A percentile compares a stretch with the other conserved stretches of the same genome.
These are phyloP conservation scores for Penstemon eatonii DNA, from an alignment of 257 asterid species.

Conservation along the genomic window DNA sequence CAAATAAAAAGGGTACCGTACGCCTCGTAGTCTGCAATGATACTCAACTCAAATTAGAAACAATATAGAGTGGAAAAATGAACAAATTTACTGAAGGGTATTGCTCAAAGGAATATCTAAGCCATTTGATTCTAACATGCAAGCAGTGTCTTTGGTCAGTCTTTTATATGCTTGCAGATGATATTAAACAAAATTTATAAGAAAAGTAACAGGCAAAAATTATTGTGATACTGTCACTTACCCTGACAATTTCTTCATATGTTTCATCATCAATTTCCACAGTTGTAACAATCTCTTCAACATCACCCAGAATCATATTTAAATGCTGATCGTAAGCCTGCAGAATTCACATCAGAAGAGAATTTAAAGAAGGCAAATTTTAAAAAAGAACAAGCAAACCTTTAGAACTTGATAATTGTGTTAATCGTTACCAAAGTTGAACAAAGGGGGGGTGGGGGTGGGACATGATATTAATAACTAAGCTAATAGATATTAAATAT, in stretches of 20 bases:
- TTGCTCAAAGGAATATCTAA: not conserved
- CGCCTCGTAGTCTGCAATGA: too few relatives aligned
- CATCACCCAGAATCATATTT: slow-evolving; percentile 98
- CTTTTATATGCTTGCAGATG: slow-evolving; percentile 14
- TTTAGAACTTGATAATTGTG: not conserved
- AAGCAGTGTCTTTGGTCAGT: not conserved
- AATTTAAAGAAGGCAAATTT: not conserved
- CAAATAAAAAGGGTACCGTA: too few relatives aligned
- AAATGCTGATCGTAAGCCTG: slow-evolving; percentile 99
- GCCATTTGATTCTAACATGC: not conserved
- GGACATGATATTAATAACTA: not conserved
- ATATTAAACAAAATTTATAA: not conserved
- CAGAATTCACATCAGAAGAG: slow-evolving; percentile 14
- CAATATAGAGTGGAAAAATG: too few relatives aligned
- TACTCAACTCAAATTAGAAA: too few relatives aligned
- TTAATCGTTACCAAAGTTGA: not conserved
- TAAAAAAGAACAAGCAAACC: slow-evolving; percentile 1
- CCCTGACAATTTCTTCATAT: slow-evolving; percentile 97
- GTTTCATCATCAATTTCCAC: slow-evolving; percentile 98
- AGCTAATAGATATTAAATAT: not conserved
- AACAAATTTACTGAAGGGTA: not conserved
- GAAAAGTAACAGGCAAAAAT: not conserved
- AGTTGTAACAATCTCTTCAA: slow-evolving; percentile 88
- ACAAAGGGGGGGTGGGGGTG: not conserved
- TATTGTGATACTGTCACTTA: slow-evolving; percentile 30